A percentile compares a stretch with the other conserved stretches of the same genome.
Conservation (phyloP, 2,329 filamentous ascomycete species). For the Dothistroma septosporum region DNA sequence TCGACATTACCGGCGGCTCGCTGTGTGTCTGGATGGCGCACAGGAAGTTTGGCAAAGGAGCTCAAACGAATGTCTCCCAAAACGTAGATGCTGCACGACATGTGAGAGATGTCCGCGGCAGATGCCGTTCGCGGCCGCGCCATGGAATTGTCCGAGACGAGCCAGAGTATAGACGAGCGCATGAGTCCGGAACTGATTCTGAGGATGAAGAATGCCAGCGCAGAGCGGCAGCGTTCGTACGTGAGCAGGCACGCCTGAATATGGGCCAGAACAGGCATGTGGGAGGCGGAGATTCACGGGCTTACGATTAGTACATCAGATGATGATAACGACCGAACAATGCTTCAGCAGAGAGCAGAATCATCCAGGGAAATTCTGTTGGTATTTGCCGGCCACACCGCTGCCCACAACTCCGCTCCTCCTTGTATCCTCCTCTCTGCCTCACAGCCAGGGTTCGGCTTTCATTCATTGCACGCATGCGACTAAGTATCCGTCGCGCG, state of each 20-base stretch:
- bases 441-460: too few relatives aligned
- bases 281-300: background rate
- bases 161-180: background rate
- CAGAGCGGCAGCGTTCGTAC: background rate
- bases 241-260: conserved; percentile 3
- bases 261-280: background rate
- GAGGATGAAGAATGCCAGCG: conserved; percentile 1
- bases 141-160: background rate
- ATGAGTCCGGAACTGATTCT: background rate
- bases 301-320: background rate
- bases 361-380: too few relatives aligned
- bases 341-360: background rate
- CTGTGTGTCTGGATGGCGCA: conserved; percentile 20
- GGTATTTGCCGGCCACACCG: too few relatives aligned
- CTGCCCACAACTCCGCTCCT: background rate
- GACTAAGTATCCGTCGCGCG: too few relatives aligned
- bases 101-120: background rate
- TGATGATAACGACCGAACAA: background rate
- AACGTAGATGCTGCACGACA: background rate
- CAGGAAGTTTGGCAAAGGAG: conserved; percentile 18
- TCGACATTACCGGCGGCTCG: conserved; percentile 18
- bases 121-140: background rate
- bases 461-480: too few relatives aligned
- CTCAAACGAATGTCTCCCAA: conserved; percentile 6
- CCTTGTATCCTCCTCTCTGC: background rate